Evolutionary conservation across 164 flowering plant genomes (phyloP), one percentile per base, ranked within the genome.

Genomic region (Aristolochia californica): DNA sequence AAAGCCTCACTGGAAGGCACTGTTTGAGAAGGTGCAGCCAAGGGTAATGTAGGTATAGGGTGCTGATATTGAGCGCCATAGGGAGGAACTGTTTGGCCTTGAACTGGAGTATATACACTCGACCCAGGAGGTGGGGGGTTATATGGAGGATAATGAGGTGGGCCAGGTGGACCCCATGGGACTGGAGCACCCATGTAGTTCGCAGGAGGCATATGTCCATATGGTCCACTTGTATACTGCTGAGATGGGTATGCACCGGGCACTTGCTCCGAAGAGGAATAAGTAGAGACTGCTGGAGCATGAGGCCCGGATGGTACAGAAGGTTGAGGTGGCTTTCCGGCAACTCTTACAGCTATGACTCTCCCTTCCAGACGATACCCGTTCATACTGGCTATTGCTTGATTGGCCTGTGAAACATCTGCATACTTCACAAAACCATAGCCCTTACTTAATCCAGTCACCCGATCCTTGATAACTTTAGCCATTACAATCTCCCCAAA

Each of bases 361-460:
- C 91, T 74, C 18, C 95, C 95, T 24, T 91, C 96, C 5, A 91
- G 66, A 12, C 79, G 84, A 66, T 81, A 75, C 59, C 91, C 96
- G 67, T 82, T 86, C 98, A 91, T 91, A 56, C 79, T 70, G 26
- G 77, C 61, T 55, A 83, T 88, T 28, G 98, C 98, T 70, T 55
- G 75, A 70, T 83, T 88, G 0, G 98, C 98, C 78, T 84, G 87
- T 25, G 81, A 64, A 59, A 79, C 73, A 75, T 84, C 87, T 30
- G 95, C 61, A 69, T 86, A 91, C 81, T 88, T 91, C 50, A 91
- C 98, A 77, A 91, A 91, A 24, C 98, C 98, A 78, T 91, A 91
- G 28, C 98, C 98, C 70, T 88, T 91, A 71, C 96, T 88, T 65
- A 82, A 58, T 40, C 88, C 89, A 51, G 89, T 74, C 13, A 74